Percentiles rank a stretch among this genome's conserved stretches.
phyloP scores from a whole-genome alignment of 352 stramenopile genomes.

The Globisporangium nagaii region DNA sequence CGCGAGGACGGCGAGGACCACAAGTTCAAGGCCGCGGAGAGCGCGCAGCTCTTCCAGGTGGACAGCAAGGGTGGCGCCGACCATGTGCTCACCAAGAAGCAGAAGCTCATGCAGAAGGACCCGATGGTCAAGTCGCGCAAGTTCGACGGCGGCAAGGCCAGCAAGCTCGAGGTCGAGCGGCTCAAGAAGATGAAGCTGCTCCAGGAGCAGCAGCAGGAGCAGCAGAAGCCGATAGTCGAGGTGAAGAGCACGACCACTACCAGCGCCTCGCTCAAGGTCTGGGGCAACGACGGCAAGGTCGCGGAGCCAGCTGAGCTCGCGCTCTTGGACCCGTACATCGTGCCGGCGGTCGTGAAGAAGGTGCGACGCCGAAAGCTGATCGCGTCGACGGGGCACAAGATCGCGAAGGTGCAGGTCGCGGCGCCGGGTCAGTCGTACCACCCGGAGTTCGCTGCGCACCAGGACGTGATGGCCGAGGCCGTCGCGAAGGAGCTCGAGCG shows the following conservation, averaged over 20 bases:
- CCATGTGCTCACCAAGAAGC: conserved; percentile 56
- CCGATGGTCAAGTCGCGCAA: conserved; percentile 70
- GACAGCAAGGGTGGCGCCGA: conserved; percentile 55
- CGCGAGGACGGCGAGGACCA: conserved; percentile 70
- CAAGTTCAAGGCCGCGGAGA: conserved; percentile 68
- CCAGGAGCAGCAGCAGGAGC: conserved; percentile 9
- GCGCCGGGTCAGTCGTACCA: conserved; percentile 81
- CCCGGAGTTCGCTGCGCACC: conserved; percentile 74
- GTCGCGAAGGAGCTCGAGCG: conserved; percentile 68
- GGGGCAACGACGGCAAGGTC: conserved; percentile 38
- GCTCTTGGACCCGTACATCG: conserved; percentile 55
- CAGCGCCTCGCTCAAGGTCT: conserved; percentile 19
- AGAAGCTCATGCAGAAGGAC: conserved; percentile 64
- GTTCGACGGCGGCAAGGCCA: conserved; percentile 53
- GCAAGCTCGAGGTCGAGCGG: conserved; percentile 44
- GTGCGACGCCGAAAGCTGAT: conserved; percentile 45
- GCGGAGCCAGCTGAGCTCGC: conserved; percentile 27
- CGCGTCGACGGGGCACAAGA: conserved; percentile 57
- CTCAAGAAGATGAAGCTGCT: conserved; percentile 54
- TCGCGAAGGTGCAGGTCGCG: conserved; percentile 71
- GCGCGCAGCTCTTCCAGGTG: conserved; percentile 76
- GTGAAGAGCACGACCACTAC: conserved; percentile 11
- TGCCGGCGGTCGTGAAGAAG: conserved; percentile 52
- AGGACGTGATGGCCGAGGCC: conserved; percentile 72
- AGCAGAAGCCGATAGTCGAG: background rate